Percentiles rank a stretch among this genome's conserved stretches.
These are phyloP conservation scores for Suillus decipiens DNA, from an alignment of 768 basidiomycete species.

Conservation along the genomic window DNA sequence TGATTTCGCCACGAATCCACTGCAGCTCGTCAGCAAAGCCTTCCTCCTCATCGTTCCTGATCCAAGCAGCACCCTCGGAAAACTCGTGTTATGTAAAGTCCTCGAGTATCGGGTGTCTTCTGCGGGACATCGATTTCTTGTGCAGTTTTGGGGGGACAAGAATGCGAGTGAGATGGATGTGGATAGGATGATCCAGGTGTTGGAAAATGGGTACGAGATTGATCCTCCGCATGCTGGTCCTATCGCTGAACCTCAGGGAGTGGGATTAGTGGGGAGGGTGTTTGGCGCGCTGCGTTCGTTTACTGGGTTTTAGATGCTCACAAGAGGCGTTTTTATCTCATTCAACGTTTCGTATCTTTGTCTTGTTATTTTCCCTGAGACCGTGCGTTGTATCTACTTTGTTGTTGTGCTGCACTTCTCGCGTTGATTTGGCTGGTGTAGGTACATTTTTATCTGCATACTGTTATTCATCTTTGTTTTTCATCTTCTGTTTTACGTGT, in stretches of 20 bases:
- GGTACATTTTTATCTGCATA: neutral
- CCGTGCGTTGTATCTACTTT: neutral
- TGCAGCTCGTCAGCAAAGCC: neutral
- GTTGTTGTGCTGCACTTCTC: neutral
- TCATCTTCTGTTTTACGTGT: neutral
- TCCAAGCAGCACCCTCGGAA: neutral
- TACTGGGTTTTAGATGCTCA: neutral
- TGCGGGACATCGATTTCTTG: neutral
- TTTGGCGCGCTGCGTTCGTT: conserved; percentile 3
- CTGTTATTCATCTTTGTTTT: neutral
- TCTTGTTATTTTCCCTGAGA: neutral
- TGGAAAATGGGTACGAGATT: neutral
- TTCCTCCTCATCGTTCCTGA: conserved; percentile 8
- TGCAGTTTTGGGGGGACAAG: conserved; percentile 6
- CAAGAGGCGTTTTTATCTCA: too few species aligned
- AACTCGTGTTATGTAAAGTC: neutral
- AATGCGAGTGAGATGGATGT: neutral
- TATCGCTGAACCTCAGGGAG: neutral
- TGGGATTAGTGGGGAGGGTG: neutral
- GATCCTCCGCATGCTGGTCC: neutral
- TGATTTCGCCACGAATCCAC: neutral
- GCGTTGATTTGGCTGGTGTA: neutral
- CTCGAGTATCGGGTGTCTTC: neutral
- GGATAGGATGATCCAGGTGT: conserved; percentile 1
- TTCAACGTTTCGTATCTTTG: neutral